Evolutionary conservation across 2,329 filamentous ascomycete species (phyloP).

Genomic region (Calonectria fujianensis): DNA sequence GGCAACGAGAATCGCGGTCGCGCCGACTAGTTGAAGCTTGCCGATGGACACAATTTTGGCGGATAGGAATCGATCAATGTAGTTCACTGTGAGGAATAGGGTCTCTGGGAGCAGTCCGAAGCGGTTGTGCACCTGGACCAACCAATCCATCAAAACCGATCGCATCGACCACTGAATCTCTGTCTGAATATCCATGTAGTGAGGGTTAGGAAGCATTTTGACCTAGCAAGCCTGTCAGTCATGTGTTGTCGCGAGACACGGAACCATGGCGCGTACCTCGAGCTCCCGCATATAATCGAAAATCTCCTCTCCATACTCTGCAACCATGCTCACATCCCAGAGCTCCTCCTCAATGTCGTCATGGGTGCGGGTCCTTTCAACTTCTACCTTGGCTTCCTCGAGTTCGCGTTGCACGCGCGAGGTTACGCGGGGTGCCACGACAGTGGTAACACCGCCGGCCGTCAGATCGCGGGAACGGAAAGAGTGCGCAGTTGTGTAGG

Average conservation of each 20-base stretch:
- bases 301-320: conserved; percentile 97
- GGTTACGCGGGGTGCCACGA: conserved; percentile 84
- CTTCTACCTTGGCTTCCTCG: conserved; percentile 77
- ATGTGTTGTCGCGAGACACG: conserved; percentile 30
- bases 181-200: conserved; percentile 98
- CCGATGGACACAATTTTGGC: conserved; percentile 95
- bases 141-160: conserved; percentile 97
- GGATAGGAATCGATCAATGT: conserved; percentile 96
- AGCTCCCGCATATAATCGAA: conserved; percentile 93
- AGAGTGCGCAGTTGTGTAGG: conserved; percentile 86
- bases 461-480: conserved; percentile 81
- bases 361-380: conserved; percentile 79
- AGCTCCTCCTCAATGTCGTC: conserved; percentile 92
- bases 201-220: conserved; percentile 88
- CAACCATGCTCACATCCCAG: conserved; percentile 98
- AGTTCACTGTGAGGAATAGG: conserved; percentile 95
- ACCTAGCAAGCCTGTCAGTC: conserved; percentile 68
- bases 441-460: conserved; percentile 69
- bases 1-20: conserved; percentile 95
- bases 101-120: conserved; percentile 96
- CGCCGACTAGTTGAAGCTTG: conserved; percentile 96
- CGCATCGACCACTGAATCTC: conserved; percentile 99
- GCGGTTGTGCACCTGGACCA: conserved; percentile 95
- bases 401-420: conserved; percentile 83
- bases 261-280: conserved; percentile 76